Base-by-base conservation (phyloP, 208 protist species). In the Leishmania guyanensis region DNA sequence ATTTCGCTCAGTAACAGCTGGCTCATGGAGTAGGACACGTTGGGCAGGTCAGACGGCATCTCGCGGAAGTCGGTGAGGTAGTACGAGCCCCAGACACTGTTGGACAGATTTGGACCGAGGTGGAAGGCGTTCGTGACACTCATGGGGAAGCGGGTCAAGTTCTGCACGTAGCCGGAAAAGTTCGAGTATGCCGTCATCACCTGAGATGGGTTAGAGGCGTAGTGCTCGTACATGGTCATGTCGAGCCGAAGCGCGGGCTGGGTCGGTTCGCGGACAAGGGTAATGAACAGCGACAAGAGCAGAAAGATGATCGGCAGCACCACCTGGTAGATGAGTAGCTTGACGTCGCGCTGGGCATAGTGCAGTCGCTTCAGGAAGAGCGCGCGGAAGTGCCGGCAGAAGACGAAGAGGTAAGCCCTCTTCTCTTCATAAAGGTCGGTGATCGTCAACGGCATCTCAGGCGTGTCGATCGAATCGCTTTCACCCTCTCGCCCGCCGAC, bases 331-430 rank as follows among this genome's bases (percentile, higher is more conserved):
- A 93, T 39, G 46, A 96, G 73, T 65, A 94, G 85, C 79, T 86
- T 87, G 39, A 89, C 56, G 75, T 97, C 94, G 56, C 92, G 89
- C 79, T 91, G 93, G 14, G 91, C 92, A 68, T 87, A 96, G 83
- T 96, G 84, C 46, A 89, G 77, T n/a, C 93, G 88, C 85, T 97
- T 97, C 69, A 94, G 80, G 66, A 95, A 89, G 33, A 94, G 84
- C 33, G 89, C 91, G 29, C 85, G 81, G 86, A 95, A 95, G 80
- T 97, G 92, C 39, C 79, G 79, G n/a, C 26, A 73, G 70, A 97
- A 97, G 56, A 87, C 77, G 8, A 62, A 39, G 20, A 83, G 78
- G 43, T 33, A 56, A 33, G 50, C 65, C 10, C 43, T 74, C 60
- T 86, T 79, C 76, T 58, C 29, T 58, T 88, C 85, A 78, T 89